Evolutionary conservation across 2,329 filamentous ascomycete genomes (phyloP).

Genomic region (Sporothrix schenckii): DNA sequence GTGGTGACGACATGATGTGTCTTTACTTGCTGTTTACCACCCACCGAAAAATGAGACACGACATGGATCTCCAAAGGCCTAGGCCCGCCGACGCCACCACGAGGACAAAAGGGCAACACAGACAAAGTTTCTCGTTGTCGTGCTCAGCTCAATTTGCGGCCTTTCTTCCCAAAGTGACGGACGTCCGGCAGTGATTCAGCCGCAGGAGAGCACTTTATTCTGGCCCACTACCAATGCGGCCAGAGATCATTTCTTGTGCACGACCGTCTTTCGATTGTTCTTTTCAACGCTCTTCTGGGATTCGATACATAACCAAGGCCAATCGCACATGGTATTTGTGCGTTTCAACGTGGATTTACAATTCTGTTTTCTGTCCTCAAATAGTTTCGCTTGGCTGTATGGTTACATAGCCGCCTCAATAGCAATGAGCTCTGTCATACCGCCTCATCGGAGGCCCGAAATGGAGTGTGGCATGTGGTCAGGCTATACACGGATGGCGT

Average conservation of each 20-base stretch:
- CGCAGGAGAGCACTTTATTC: slow-evolving; percentile 1
- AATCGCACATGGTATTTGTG: neutral
- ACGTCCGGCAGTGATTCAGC: slow-evolving; percentile 12
- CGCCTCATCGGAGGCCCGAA: neutral
- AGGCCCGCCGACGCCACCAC: neutral
- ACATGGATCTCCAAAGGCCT: neutral
- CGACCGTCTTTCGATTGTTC: too few relatives aligned
- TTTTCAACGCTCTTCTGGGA: neutral
- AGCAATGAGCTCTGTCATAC: neutral
- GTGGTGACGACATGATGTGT: neutral
- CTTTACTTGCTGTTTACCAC: neutral
- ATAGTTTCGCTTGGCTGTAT: too few relatives aligned
- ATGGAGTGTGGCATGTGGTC: neutral
- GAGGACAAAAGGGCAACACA: neutral
- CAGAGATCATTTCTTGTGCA: neutral
- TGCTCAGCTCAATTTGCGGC: neutral
- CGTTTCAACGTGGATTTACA: too few relatives aligned
- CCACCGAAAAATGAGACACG: neutral
- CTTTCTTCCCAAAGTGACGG: neutral
- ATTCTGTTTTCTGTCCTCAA: neutral
- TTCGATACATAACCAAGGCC: too few relatives aligned
- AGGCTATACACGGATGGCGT: neutral
- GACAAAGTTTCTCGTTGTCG: neutral
- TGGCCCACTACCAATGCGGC: neutral
- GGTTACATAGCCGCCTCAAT: neutral